These are phyloP conservation scores for Dactylellina leptospora DNA, from an alignment of 2,329 filamentous ascomycete species.

Conservation along the genomic window DNA sequence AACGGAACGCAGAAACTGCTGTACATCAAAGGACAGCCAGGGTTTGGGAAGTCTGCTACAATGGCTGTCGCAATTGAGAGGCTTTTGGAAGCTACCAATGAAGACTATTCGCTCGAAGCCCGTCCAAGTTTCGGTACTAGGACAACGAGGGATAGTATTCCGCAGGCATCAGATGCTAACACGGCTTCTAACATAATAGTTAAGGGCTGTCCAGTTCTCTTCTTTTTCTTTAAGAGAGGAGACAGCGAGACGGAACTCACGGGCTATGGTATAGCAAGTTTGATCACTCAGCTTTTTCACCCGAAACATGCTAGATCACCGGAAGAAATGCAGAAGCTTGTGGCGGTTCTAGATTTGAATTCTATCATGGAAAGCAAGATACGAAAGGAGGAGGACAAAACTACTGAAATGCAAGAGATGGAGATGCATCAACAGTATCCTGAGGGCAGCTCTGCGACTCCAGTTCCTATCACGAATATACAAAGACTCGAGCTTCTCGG, in stretches of 20 bases:
- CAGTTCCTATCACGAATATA: not conserved
- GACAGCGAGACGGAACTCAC: slow-evolving; percentile 7
- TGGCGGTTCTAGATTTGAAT: not conserved
- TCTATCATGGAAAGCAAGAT: not conserved
- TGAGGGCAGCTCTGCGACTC: not conserved
- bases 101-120: not conserved
- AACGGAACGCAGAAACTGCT: not conserved
- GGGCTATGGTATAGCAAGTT: not conserved
- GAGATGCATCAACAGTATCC: not conserved
- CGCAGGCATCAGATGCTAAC: too few relatives aligned
- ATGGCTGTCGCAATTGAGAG: slow-evolving; percentile 27
- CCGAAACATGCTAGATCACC: not conserved
- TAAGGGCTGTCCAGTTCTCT: slow-evolving; percentile 12
- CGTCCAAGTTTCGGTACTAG: not conserved
- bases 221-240: slow-evolving; percentile 32
- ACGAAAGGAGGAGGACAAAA: not conserved
- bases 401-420: not conserved
- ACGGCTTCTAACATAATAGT: not conserved
- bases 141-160: not conserved
- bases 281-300: slow-evolving; percentile 5
- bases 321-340: not conserved
- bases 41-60: slow-evolving; percentile 37
- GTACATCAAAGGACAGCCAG: slow-evolving; percentile 33
- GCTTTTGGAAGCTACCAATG: not conserved
- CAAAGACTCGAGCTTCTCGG: slow-evolving; percentile 10